phyloP scores from a whole-genome alignment of 176 grass and related monocot species.

The Aegilops tauschii region DNA sequence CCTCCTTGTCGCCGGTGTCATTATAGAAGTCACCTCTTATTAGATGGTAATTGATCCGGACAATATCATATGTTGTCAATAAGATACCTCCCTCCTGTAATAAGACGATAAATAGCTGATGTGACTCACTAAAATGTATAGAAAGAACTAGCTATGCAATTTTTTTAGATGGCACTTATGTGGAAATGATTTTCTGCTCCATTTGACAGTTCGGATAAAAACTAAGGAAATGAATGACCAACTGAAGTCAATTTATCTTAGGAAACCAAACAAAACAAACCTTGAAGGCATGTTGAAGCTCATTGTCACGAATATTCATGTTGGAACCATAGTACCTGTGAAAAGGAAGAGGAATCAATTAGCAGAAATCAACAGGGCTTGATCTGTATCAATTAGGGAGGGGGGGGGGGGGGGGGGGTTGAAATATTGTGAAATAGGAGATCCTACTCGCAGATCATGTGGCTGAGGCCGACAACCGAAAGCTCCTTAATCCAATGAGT shows the following conservation, averaged over 20 bases:
- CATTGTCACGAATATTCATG: conserved; percentile 49
- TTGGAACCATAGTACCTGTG: conserved; percentile 66
- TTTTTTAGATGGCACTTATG: background rate
- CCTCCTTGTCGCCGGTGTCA: conserved; percentile 23
- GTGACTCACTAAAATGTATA: conserved; percentile 16
- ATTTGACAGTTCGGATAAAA: background rate
- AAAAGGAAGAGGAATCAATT: background rate
- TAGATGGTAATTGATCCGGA: conserved; percentile 67
- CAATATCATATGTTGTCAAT: conserved; percentile 88
- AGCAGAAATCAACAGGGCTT: background rate
- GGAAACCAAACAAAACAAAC: conserved; percentile 21
- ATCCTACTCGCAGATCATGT: conserved; percentile 69
- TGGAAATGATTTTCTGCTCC: background rate
- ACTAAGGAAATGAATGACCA: background rate
- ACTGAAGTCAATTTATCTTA: conserved; percentile 19
- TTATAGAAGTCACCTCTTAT: conserved; percentile 59
- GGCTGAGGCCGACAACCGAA: conserved; percentile 59
- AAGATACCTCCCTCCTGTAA: conserved; percentile 77
- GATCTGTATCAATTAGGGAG: background rate
- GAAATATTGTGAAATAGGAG: background rate
- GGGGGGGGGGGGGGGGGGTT: background rate
- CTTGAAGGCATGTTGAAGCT: conserved; percentile 73
- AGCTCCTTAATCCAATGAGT: conserved; percentile 79
- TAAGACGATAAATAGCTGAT: conserved; percentile 1
- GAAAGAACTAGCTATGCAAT: background rate